Conservation (phyloP, 2,329 filamentous ascomycete species). For the Chrysosporium queenslandicum region DNA sequence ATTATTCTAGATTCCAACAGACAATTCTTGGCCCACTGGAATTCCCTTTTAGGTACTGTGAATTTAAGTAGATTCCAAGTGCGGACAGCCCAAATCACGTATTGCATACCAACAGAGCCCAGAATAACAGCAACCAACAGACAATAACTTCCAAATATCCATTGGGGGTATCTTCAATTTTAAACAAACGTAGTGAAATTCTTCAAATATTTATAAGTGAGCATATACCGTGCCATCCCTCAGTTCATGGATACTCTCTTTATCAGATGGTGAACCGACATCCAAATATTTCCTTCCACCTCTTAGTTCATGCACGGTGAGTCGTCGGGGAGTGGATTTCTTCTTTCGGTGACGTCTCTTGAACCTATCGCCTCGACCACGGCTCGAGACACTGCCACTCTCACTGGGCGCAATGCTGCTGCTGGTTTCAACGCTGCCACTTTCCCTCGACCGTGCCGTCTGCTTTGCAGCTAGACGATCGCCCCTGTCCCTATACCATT, state of each 20-base stretch:
- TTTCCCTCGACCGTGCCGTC: conserved; percentile 19
- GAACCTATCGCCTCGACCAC: conserved; percentile 9
- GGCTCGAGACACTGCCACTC: conserved; percentile 12
- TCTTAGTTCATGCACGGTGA: conserved; percentile 36
- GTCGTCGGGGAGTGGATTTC: conserved; percentile 24
- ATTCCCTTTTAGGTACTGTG: no score
- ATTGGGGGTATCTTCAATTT: neutral
- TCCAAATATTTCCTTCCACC: conserved; percentile 36
- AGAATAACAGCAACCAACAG: no score
- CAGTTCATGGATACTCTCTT: conserved; percentile 34
- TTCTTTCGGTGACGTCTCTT: conserved; percentile 15
- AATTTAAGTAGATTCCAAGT: no score
- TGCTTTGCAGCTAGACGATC: conserved; percentile 27
- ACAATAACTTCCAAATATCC: neutral
- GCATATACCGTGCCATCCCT: conserved; percentile 37
- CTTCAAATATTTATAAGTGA: conserved; percentile 19
- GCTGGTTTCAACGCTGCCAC: conserved; percentile 20
- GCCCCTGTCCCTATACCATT: conserved; percentile 35
- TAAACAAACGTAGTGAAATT: neutral
- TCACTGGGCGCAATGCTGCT: conserved; percentile 28
- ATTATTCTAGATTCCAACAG: no score
- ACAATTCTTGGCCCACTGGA: no score
- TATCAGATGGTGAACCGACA: conserved; percentile 30
- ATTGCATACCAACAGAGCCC: no score
- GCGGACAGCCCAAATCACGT: no score